phyloP scores from a whole-genome alignment of 2,329 filamentous ascomycete species.

The Zalaria obscura region DNA sequence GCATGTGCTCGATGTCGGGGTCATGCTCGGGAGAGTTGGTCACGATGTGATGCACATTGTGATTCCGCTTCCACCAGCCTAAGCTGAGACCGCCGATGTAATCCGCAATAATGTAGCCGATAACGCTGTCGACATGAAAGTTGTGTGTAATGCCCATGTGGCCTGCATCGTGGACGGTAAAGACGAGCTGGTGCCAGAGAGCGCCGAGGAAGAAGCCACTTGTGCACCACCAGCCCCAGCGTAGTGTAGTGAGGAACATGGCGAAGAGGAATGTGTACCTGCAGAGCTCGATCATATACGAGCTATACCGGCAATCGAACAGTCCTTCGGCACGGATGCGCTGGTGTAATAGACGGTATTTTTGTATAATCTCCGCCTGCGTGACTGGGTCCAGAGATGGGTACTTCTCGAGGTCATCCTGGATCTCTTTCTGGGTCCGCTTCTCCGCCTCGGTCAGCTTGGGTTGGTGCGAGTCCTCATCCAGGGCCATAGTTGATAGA shows the following conservation, averaged over 20 bases:
- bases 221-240: slow-evolving; percentile 30
- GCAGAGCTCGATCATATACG: slow-evolving; percentile 59
- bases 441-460: slow-evolving; percentile 41
- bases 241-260: slow-evolving; percentile 39
- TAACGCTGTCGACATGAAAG: slow-evolving; percentile 67
- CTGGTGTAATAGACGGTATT: slow-evolving; percentile 67
- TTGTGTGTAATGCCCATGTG: slow-evolving; percentile 96
- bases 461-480: slow-evolving; percentile 14
- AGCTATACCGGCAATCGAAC: slow-evolving; percentile 70
- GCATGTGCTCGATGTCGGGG: slow-evolving; percentile 70
- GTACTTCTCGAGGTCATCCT: slow-evolving; percentile 65
- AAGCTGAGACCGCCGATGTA: slow-evolving; percentile 79
- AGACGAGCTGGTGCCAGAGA: slow-evolving; percentile 91
- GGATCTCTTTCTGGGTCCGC: slow-evolving; percentile 59
- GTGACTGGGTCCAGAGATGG: slow-evolving; percentile 59
- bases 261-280: slow-evolving; percentile 58
- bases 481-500: slow-evolving; percentile 35
- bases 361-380: slow-evolving; percentile 61
- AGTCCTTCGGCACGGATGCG: slow-evolving; percentile 61
- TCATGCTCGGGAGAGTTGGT: slow-evolving; percentile 93
- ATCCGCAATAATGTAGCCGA: slow-evolving; percentile 83
- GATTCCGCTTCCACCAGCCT: slow-evolving; percentile 53
- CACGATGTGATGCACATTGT: slow-evolving; percentile 34
- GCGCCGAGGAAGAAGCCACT: slow-evolving; percentile 65
- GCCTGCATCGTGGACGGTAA: slow-evolving; percentile 85